Conservation (phyloP, 1,284 basidiomycete genomes). For the Lignosus rhinocerotis region DNA sequence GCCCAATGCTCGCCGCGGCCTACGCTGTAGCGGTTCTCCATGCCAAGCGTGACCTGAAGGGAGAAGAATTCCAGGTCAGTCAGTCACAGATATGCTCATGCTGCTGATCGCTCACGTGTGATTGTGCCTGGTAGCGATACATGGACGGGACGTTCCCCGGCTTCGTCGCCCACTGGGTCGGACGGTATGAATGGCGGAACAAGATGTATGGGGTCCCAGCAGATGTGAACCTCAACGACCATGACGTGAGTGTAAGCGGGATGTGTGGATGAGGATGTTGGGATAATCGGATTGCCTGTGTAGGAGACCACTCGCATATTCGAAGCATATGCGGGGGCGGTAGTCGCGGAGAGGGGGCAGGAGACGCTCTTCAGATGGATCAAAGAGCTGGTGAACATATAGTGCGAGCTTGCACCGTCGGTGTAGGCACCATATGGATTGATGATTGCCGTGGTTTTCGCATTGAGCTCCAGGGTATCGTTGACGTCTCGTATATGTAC, state of each 20-base stretch:
- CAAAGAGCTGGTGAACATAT: background rate
- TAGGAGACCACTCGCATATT: slow-evolving; percentile 8
- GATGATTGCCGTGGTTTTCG: background rate
- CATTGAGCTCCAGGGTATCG: background rate
- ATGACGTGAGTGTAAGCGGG: background rate
- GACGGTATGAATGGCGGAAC: background rate
- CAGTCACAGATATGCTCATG: background rate
- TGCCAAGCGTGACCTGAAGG: background rate
- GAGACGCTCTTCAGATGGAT: background rate
- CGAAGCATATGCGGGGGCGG: slow-evolving; percentile 9
- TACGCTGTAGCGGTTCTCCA: slow-evolving; percentile 1
- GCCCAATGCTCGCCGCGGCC: background rate
- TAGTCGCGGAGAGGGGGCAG: background rate
- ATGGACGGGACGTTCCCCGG: background rate
- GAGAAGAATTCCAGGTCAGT: slow-evolving; percentile 4
- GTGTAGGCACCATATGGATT: background rate
- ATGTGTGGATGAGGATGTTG: background rate
- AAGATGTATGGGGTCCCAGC: background rate
- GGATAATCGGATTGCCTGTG: background rate
- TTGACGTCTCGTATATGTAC: background rate
- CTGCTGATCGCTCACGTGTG: background rate
- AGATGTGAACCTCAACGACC: background rate
- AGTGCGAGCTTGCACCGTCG: too few species aligned
- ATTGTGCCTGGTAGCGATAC: background rate
- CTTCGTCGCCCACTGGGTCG: background rate